Evolutionary conservation across 2,329 filamentous ascomycete genomes (phyloP), one percentile per base, ranked within the genome.

Genomic region (Zarea fungicola): DNA sequence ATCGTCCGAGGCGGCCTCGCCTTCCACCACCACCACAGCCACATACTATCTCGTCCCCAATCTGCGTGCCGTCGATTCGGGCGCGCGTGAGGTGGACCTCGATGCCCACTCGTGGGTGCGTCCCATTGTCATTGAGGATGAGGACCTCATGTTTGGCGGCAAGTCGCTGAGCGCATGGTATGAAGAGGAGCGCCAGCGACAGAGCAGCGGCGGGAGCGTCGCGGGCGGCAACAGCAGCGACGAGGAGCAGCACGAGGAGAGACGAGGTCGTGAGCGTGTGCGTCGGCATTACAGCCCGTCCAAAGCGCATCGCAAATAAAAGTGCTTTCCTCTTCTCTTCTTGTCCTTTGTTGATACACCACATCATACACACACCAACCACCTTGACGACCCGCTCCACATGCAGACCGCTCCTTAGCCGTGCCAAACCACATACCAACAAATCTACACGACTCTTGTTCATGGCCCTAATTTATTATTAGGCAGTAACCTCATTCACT

Each of bases 141-240:
- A 81, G 49, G 78, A 82, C 54, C 67, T 82, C 31, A 80, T 73
- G 61, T 82, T 81, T 56, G 77, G 77, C 49, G 78, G 78, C 57
- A 82, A 81, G 71, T 70, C 76, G 32, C 62, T 82, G 35, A 77
- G 77, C 61, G 66, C 72, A 14, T 81, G 77, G 77, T 79, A 82
- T 61, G 78, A 82, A 63, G 78, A 82, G 65, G 76, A 79, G 54
- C 69, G 75, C 35, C 65, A 70, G 42, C 65, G 70, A 16, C 60
- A 71, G 43, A 73, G 68, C 63, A 63, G 60, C 49, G 62, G 57
- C 32, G 45, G 28, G 3, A 74, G 52, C 65, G 70, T 42, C 62
- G 29, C 39, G 28, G 69, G 52, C 68, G 71, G 56, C 64, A 70
- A 56, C 61, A 66, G 56, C 65, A 52, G 52, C 31, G 54, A 58